Evolutionary conservation across 202 grass and related monocot species (phyloP), one percentile per base, ranked within the genome.

Genomic region (Bolboschoenoplectus hybrid): DNA sequence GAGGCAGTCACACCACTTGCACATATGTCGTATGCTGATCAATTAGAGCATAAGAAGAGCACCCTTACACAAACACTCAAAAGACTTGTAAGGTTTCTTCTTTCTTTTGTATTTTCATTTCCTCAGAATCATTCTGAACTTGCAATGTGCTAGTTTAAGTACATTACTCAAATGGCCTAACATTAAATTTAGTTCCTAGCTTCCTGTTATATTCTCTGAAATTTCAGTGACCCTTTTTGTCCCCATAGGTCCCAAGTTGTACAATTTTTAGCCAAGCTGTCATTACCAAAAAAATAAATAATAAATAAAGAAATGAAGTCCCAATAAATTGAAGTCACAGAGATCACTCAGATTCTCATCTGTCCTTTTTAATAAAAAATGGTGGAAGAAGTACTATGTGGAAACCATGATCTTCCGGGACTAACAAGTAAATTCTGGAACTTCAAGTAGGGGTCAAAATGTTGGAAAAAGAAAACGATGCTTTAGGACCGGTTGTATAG

Each of bases 31-130:
- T 98, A 98, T 86, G 87, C 44, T 52, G 90, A 94, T 50, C 96
- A 98, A 89, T 89, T 98, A 82, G 96, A 98, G 39, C 90, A 98
- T 64, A 98, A 98, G 64, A 94, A 91, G 63, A 88, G 87, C 53
- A 88, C 86, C n/a, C 84, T 98, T 83, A 88, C 85, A 9, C 91
- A 96, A 81, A 89, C 85, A 85, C 85, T 98, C 57, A 98, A 98
- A 85, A 88, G 79, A 81, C 91, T 98, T 83, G 96, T 98, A 93
- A 91, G 88, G 86, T 67, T 63, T 52, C 3, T 75, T 78, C 43
- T 32, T 83, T 55, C 13, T 20, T 83, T 26, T 67, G 12, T 41
- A 85, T 64, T 67, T 41, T 40, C 44, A 74, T 83, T 58, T 75
- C 12, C 51, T 50, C 3, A 40, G n/a, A 26, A 62, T 64, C 19